These are phyloP conservation scores for Xylariaceae sp. DNA, from an alignment of 2,329 filamentous ascomycete genomes.

Conservation along the genomic window DNA sequence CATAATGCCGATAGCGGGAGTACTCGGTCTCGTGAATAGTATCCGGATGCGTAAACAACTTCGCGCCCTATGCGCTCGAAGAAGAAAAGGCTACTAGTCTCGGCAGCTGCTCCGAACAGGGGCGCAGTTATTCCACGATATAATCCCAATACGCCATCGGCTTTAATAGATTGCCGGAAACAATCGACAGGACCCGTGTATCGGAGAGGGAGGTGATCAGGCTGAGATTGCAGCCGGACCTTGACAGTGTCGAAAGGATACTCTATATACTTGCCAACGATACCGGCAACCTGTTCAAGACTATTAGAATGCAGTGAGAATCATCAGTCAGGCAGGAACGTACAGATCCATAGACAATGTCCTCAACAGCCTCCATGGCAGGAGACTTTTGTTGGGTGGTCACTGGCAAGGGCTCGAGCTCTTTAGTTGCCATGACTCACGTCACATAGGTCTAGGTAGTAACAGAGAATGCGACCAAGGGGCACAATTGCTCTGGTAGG, in stretches of 20 bases:
- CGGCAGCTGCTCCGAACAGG: constrained; percentile 84
- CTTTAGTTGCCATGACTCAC: constrained; percentile 33
- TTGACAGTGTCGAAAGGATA: constrained; percentile 99
- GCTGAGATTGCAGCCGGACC: constrained; percentile 95
- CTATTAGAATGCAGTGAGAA: constrained; percentile 17
- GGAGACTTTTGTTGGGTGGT: constrained; percentile 36
- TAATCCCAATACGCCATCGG: constrained; percentile 78
- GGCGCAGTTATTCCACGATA: constrained; percentile 95
- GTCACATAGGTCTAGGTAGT: constrained; percentile 6
- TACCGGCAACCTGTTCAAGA: constrained; percentile 67
- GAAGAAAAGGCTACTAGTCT: constrained; percentile 91
- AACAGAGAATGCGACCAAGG: constrained; percentile 5
- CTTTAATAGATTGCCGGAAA: constrained; percentile 80
- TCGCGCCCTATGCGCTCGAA: constrained; percentile 79
- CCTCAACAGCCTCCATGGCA: constrained; percentile 73
- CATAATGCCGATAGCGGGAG: constrained; percentile 77
- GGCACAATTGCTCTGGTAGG: background rate
- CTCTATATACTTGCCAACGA: constrained; percentile 93
- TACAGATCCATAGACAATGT: constrained; percentile 86
- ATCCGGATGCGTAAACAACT: constrained; percentile 57
- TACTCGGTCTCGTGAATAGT: constrained; percentile 55
- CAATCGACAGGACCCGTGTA: constrained; percentile 91
- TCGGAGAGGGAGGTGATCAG: constrained; percentile 76
- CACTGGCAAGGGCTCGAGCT: constrained; percentile 25
- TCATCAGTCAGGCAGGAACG: constrained; percentile 37